phyloP scores from a whole-genome alignment of 257 asterid genomes.

The Apocynum venetum region DNA sequence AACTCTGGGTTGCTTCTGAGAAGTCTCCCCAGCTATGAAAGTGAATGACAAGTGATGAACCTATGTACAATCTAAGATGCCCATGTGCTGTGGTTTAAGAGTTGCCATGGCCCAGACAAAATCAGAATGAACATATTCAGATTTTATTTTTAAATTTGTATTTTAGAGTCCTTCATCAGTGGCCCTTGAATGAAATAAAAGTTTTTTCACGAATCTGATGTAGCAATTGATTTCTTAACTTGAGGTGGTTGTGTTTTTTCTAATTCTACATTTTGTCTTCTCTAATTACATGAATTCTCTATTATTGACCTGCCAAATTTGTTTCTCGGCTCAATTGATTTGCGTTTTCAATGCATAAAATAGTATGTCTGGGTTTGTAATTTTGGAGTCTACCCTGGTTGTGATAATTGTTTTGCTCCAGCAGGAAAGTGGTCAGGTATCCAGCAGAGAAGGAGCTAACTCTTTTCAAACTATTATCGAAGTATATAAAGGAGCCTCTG shows the following conservation, averaged over 20 bases:
- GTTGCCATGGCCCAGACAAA: too few species aligned
- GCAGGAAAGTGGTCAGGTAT: conserved; percentile 52
- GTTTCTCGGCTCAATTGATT: background rate
- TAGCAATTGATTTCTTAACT: background rate
- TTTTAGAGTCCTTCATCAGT: background rate
- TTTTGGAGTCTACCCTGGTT: conserved; percentile 9
- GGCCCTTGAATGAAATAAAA: background rate
- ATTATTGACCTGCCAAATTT: background rate
- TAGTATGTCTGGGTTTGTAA: background rate
- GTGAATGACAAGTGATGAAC: too few species aligned
- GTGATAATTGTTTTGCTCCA: conserved; percentile 16
- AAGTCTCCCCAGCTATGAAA: too few species aligned
- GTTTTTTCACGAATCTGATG: background rate
- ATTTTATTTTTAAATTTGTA: background rate
- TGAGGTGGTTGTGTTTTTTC: background rate
- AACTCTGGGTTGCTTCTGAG: too few species aligned
- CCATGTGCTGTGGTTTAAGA: too few species aligned
- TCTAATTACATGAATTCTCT: background rate
- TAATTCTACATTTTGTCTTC: background rate
- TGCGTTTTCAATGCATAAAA: background rate
- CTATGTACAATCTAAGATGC: too few species aligned
- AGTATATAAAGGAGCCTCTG: conserved; percentile 56
- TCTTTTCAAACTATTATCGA: conserved; percentile 59
- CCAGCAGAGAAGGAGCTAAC: conserved; percentile 63
- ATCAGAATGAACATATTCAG: too few species aligned